Conservation (phyloP, 2,329 filamentous ascomycete genomes). For the Tolypocladium cylindrosporum region DNA sequence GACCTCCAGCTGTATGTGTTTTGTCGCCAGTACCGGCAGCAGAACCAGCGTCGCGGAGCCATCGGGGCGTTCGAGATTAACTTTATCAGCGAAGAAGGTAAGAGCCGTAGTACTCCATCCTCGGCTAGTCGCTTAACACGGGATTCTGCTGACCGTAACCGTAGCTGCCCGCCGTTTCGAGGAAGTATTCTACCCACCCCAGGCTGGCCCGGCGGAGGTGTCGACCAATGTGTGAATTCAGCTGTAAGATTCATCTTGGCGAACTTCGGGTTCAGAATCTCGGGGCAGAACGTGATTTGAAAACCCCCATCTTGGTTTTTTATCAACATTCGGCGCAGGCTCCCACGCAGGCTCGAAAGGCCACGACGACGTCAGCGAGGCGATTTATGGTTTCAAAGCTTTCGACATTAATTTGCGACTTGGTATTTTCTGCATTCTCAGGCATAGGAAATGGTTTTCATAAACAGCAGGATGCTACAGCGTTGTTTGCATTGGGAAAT, state of each 20-base stretch:
- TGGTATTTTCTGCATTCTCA: background rate
- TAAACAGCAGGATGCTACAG: background rate
- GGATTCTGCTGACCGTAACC: background rate
- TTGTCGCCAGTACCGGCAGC: conserved; percentile 42
- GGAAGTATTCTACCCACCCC: conserved; percentile 25
- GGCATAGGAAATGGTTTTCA: background rate
- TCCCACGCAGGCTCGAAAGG: background rate
- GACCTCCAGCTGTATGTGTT: conserved; percentile 51
- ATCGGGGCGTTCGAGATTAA: conserved; percentile 39
- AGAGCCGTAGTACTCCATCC: background rate
- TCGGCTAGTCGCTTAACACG: background rate
- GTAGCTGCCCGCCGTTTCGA: conserved; percentile 27
- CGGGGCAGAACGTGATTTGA: background rate
- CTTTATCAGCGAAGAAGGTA: conserved; percentile 34
- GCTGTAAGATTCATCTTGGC: background rate
- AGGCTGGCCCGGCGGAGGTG: background rate
- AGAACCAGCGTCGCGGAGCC: conserved; percentile 38
- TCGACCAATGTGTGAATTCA: background rate
- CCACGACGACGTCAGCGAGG: background rate
- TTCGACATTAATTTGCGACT: background rate
- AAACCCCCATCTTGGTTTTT: background rate
- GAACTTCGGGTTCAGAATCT: background rate
- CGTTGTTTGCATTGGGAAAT: background rate
- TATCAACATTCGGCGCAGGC: background rate
- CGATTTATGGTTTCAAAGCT: background rate